phyloP scores from a whole-genome alignment of 768 basidiomycete species.

The Tricholoma flavovirens region DNA sequence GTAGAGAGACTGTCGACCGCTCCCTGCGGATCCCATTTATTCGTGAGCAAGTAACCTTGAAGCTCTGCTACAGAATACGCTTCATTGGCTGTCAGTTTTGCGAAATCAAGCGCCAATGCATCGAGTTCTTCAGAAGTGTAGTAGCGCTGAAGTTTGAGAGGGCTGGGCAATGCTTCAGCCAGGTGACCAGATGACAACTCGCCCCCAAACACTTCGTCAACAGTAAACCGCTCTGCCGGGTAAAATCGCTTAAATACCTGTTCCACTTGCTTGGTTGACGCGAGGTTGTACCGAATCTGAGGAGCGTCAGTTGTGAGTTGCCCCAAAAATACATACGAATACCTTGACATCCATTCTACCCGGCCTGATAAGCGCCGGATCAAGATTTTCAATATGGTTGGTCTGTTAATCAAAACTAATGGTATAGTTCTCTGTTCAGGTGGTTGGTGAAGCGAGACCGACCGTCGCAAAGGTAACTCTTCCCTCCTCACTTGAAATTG shows the following conservation, averaged over 20 bases:
- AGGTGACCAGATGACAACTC: constrained; percentile 11
- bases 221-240: constrained; percentile 1
- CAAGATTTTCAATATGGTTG: constrained; percentile 49
- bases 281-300: constrained; percentile 39
- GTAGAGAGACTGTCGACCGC: constrained; percentile 18
- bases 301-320: background rate
- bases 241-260: constrained; percentile 49
- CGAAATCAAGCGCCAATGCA: constrained; percentile 24
- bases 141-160: background rate
- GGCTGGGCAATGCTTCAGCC: background rate
- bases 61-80: constrained; percentile 56
- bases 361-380: constrained; percentile 49
- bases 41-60: constrained; percentile 49
- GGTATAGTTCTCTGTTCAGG: background rate
- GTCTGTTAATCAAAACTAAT: constrained; percentile 29
- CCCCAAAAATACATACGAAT: background rate
- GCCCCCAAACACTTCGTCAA: background rate
- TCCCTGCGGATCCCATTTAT: constrained; percentile 32
- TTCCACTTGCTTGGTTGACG: constrained; percentile 39
- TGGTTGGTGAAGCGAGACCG: constrained; percentile 9
- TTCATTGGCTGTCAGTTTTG: constrained; percentile 34
- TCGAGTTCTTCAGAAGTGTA: background rate
- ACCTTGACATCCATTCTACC: constrained; percentile 50
- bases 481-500: constrained; percentile 56
- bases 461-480: constrained; percentile 58